These are phyloP conservation scores for Hamigera avellanea DNA, from an alignment of 495 filamentous ascomycete genomes.

Conservation along the genomic window DNA sequence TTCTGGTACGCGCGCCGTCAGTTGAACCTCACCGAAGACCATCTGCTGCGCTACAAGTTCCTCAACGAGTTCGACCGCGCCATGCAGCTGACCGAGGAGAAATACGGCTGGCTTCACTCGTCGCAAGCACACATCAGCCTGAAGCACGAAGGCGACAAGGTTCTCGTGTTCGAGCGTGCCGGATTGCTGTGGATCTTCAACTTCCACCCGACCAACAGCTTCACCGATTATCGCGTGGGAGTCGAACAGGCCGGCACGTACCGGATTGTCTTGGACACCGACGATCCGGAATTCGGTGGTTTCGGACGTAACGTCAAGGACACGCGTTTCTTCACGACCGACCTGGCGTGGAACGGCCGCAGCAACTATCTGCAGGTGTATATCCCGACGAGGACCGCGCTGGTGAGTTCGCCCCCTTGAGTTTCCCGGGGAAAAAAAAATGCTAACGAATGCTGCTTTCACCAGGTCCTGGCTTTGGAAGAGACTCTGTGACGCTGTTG, in stretches of 20 bases:
- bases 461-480: not conserved
- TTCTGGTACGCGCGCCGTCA: slow-evolving; percentile 96
- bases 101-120: slow-evolving; percentile 87
- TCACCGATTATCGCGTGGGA: slow-evolving; percentile 84
- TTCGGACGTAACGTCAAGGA: slow-evolving; percentile 61
- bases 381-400: slow-evolving; percentile 70
- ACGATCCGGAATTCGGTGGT: slow-evolving; percentile 68
- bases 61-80: slow-evolving; percentile 89
- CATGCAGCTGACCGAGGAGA: slow-evolving; percentile 79
- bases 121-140: slow-evolving; percentile 82
- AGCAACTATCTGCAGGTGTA: slow-evolving; percentile 90
- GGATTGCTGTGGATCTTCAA: slow-evolving; percentile 93
- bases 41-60: slow-evolving; percentile 75
- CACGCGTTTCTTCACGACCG: slow-evolving; percentile 83
- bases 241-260: slow-evolving; percentile 80
- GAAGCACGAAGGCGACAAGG: slow-evolving; percentile 91
- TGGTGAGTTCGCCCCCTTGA: slow-evolving; percentile 47
- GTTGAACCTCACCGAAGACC: slow-evolving; percentile 84
- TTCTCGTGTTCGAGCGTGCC: slow-evolving; percentile 89
- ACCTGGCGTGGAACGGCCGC: slow-evolving; percentile 77
- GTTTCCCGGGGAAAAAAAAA: not conserved
- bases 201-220: slow-evolving; percentile 81
- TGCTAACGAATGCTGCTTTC: not conserved
- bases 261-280: slow-evolving; percentile 74
- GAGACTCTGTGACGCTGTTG: not conserved